Evolutionary conservation across 768 basidiomycete species (phyloP), one percentile per base, ranked within the genome.

Genomic region (Boletellus emodensis): DNA sequence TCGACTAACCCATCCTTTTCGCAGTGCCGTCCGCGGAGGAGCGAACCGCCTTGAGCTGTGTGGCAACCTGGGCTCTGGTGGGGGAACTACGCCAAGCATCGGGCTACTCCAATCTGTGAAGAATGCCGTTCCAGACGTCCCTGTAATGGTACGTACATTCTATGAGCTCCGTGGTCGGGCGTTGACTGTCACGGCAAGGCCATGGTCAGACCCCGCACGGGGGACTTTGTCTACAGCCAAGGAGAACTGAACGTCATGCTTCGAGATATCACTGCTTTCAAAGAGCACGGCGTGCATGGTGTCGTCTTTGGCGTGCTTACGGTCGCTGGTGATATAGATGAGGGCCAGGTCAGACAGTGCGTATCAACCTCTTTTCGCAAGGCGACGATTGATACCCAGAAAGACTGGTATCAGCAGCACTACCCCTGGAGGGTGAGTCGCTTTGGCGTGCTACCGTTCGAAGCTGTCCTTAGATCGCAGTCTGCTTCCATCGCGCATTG

Each of bases 71-170:
- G 40, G 47, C 39, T 35, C n/a, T n/a, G 91, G 90, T 20, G 91
- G 91, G 18, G 91, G 91, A 9, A 87, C 82, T 15, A 93, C 91
- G 0, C 90, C 91, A 5, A 86, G 81, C 52, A 55, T 87, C n/a
- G 91, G 90, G 0, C 75, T 92, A 32, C 69, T 90, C 34, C 82
- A 26, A 57, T 67, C 75, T 3, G 78, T 92, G 38, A 74, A 76
- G 51, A 71, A 70, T 28, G 73, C 68, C 3, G 70, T 78, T 14
- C 73, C 76, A 5, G 68, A 74, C 37, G 59, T 80, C 8, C 81
- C 85, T 0, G 74, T 88, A 49, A 90, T 93, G 87, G 90, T 90
- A 60, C 49, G 71, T 84, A 62, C 53, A 68, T 43, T 22, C 36
- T 15, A 51, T 48, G 51, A 46, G 17, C 41, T 41, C 42, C 3